Evolutionary conservation across 1,284 basidiomycete genomes (phyloP), one percentile per base, ranked within the genome.

Genomic region (Malassezia nana): DNA sequence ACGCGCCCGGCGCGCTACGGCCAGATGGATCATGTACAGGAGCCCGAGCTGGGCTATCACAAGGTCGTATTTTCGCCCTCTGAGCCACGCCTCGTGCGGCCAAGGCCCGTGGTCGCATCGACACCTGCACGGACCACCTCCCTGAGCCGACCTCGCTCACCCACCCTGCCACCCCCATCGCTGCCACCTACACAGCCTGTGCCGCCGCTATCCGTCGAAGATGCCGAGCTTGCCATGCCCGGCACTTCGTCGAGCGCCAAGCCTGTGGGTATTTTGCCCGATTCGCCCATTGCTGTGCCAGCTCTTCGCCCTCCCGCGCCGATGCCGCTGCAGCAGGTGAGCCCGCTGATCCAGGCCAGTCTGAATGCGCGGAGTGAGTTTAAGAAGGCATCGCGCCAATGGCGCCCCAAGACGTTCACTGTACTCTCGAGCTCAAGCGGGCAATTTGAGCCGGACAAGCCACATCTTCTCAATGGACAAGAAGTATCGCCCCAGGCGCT

Each of bases 391-490:
- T 51, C 54, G 38, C 58, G 71, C 41, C 63, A 70, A 41, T 55
- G 67, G 38, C 72, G 70, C 22, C 72, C 72, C 33, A 74, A 74
- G 47, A 72, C 69, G 0, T 74, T 68, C 35, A 74, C 65, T 3
- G 69, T 72, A 6, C 48, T 74, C 25, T 69, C 72, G 41, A 64
- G 64, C 24, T 66, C 64, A 1, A 55, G 58, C 10, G 35, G 59
- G 26, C 25, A 54, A 32, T 8, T 48, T 47, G 25, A 53, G 58
- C 43, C 50, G 18, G 50, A 54, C 38, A 62, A 64, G 46, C 63
- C 66, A 18, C 55, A 64, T n/a, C 38, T 67, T 18, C 35, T 71
- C n/a, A 66, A 54, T 13, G 67, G 65, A 10, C 62, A 67, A 44
- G 60, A 57, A 13, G 63, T 66, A 20, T 63, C 66, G 28, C 61